A percentile compares a stretch with the other conserved stretches of the same genome.
These are phyloP conservation scores for Potentilla sterilis DNA, from an alignment of 306 rosid genomes.

Conservation along the genomic window DNA sequence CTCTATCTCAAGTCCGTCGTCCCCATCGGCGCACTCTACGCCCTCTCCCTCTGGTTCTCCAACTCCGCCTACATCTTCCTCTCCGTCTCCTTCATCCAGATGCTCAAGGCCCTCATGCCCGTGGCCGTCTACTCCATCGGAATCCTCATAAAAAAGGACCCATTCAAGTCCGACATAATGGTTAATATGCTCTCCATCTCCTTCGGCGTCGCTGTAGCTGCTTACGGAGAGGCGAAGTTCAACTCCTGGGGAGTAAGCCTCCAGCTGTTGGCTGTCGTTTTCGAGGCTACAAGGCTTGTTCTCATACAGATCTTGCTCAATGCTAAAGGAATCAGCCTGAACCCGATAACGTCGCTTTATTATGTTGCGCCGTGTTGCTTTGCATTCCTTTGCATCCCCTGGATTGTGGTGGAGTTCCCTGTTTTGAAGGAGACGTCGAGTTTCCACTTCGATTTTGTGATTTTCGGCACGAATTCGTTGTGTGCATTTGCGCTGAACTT, in stretches of 20 bases:
- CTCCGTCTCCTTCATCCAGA: slow-evolving; percentile 91
- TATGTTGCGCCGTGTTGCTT: slow-evolving; percentile 95
- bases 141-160: slow-evolving; percentile 60
- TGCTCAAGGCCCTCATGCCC: slow-evolving; percentile 95
- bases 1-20: slow-evolving; percentile 71
- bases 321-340: slow-evolving; percentile 76
- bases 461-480: slow-evolving; percentile 72
- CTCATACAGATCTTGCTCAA: slow-evolving; percentile 79
- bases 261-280: slow-evolving; percentile 81
- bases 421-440: slow-evolving; percentile 71
- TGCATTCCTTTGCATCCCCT: slow-evolving; percentile 66
- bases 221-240: slow-evolving; percentile 86
- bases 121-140: slow-evolving; percentile 91
- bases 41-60: slow-evolving; percentile 89
- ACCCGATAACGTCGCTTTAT: slow-evolving; percentile 91
- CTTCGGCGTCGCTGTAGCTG: slow-evolving; percentile 81
- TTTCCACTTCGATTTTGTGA: slow-evolving; percentile 56
- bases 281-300: slow-evolving; percentile 87
- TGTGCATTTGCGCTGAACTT: slow-evolving; percentile 91
- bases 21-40: slow-evolving; percentile 94
- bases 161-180: slow-evolving; percentile 67
- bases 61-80: slow-evolving; percentile 86
- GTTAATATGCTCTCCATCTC: slow-evolving; percentile 86
- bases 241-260: slow-evolving; percentile 63
- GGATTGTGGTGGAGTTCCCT: slow-evolving; percentile 80